phyloP scores from a whole-genome alignment of 2,329 filamentous ascomycete genomes.

The Tolypocladium cylindrosporum region DNA sequence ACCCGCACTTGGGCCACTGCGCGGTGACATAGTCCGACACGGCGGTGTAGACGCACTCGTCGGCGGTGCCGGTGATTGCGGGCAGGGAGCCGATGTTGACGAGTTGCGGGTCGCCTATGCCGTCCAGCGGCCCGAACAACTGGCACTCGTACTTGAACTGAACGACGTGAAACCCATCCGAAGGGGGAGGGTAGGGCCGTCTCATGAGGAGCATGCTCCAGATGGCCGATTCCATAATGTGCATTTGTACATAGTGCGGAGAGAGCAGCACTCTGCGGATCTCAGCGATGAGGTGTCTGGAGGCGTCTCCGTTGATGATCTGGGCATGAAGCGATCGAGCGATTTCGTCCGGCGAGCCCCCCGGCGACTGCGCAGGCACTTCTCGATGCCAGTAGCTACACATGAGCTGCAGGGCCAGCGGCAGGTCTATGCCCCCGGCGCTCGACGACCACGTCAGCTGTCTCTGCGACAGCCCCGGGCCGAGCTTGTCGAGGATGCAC shows the following conservation, averaged over 20 bases:
- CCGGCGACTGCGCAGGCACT: constrained; percentile 20
- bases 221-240: constrained; percentile 25
- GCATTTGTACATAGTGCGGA: constrained; percentile 25
- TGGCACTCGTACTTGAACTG: constrained; percentile 26
- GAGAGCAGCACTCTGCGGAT: constrained; percentile 20
- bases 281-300: constrained; percentile 16
- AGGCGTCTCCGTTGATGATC: constrained; percentile 18
- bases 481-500: constrained; percentile 24
- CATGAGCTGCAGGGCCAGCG: constrained; percentile 22
- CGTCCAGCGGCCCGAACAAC: constrained; percentile 17
- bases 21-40: constrained; percentile 20
- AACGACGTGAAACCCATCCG: constrained; percentile 22
- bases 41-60: constrained; percentile 21
- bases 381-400: constrained; percentile 26
- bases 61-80: constrained; percentile 23
- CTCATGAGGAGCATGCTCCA: constrained; percentile 26
- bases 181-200: constrained; percentile 17
- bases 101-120: constrained; percentile 16
- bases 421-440: constrained; percentile 21
- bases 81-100: constrained; percentile 18
- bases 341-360: constrained; percentile 23
- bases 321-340: constrained; percentile 18
- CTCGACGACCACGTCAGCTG: constrained; percentile 20
- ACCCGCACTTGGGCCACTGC: constrained; percentile 23
- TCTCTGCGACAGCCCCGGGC: constrained; percentile 22